Base-by-base conservation (phyloP, 2,329 filamentous ascomycete genomes). In the Dryadomyces sulphureus region DNA sequence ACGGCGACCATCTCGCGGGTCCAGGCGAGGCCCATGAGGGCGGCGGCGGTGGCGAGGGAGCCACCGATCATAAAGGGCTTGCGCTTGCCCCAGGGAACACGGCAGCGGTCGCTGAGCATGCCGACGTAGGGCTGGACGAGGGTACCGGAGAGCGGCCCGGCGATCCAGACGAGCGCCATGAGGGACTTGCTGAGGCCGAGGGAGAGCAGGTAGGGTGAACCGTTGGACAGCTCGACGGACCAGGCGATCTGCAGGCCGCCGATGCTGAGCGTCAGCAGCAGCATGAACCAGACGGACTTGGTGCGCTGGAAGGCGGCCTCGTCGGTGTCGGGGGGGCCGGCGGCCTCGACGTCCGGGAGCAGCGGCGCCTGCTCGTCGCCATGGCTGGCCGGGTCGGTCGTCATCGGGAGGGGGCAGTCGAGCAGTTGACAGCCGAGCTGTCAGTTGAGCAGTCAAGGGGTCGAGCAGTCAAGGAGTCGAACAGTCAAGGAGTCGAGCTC, bases 161-260 rank as follows among this genome's bases (percentile, higher is more conserved):
- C 84, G 52, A 89, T 85, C 85, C 85, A 92, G 32, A 90, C 84
- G 52, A 89, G 70, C 17, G 85, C 84, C 69, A 90, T 82, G 38
- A 89, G 65, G 34, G 84, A 82, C 65, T 90, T 89, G 70, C 79
- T 87, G 62, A 92, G 72, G 11, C 85, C 85, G 25, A 92, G 73
- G 1, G 84, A 88, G 36, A 90, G 67, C 36, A 92, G 67, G 57
- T 84, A 92, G 6, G 85, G 84, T 45, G 90, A 94, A 55, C 89
- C 89, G 66, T 94, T 90, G 45, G 88, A 94, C 38, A 94, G 71
- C 62, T 96, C 90, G 38, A 94, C 88, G 1, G 89, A 89, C 90
- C 90, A 96, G 24, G 90, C 88, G 54, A 96, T 84, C 65, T 96
- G 90, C 51, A 96, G 68, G 21, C 86, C 90, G 49, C 86, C 86